Percentiles rank a stretch among this genome's conserved stretches.
Evolutionary conservation across 169 alveolate genomes (phyloP).

Genomic region (Neospora caninum): DNA sequence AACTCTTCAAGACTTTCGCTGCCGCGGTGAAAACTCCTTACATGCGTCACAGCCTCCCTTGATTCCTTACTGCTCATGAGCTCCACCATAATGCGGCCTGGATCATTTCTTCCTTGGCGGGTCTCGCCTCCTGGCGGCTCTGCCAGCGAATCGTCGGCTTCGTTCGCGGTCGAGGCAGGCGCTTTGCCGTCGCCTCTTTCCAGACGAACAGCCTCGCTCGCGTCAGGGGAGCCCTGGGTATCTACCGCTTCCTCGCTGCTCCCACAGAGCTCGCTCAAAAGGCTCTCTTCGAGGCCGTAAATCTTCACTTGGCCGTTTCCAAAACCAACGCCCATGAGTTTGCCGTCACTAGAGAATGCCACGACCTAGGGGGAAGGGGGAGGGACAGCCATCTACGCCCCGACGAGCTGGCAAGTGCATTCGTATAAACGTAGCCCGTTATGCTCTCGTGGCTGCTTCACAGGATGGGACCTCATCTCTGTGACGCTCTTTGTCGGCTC

Average conservation of each 20-base stretch:
- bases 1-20: too few relatives aligned
- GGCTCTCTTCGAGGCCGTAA: background rate
- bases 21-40: constrained; percentile 4
- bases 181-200: background rate
- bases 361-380: background rate
- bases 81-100: constrained; percentile 19
- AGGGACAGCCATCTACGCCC: background rate
- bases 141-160: background rate
- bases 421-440: background rate
- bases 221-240: background rate
- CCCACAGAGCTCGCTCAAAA: constrained; percentile 6
- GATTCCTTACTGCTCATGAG: constrained; percentile 54
- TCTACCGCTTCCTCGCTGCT: background rate
- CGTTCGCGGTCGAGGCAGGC: background rate
- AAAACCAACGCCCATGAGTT: constrained; percentile 45
- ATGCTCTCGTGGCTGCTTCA: too few relatives aligned
- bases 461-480: background rate
- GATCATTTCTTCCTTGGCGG: background rate
- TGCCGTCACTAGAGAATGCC: constrained; percentile 21
- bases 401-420: background rate
- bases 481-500: too few relatives aligned
- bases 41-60: constrained; percentile 64
- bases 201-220: too few relatives aligned
- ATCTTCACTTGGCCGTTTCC: constrained; percentile 60
- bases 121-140: background rate